Conservation (phyloP, 495 filamentous ascomycete species). For the Xylaria curta region DNA sequence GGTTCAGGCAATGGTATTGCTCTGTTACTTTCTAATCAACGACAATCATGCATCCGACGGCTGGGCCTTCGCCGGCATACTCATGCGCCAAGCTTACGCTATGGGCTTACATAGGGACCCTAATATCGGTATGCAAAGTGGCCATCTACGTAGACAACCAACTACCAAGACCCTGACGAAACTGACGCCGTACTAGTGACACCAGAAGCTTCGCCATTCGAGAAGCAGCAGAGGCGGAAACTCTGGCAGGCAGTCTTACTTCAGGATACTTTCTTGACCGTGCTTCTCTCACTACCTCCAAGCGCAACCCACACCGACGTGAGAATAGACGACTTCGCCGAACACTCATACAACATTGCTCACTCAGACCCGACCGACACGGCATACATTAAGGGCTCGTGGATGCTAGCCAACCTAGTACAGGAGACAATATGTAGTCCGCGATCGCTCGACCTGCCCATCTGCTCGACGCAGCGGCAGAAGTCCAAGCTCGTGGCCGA, state of each 20-base stretch:
- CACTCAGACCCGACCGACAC: slow-evolving; percentile 63
- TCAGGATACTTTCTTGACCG: slow-evolving; percentile 80
- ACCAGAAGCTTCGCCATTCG: slow-evolving; percentile 62
- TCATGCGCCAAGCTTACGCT: slow-evolving; percentile 74
- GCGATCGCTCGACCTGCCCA: slow-evolving; percentile 68
- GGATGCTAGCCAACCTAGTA: slow-evolving; percentile 74
- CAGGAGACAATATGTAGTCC: slow-evolving; percentile 72
- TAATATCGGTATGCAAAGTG: slow-evolving; percentile 57
- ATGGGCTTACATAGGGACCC: slow-evolving; percentile 79
- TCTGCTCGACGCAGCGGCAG: slow-evolving; percentile 63
- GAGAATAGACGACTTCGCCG: slow-evolving; percentile 66
- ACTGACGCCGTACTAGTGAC: slow-evolving; percentile 46
- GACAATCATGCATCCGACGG: slow-evolving; percentile 78
- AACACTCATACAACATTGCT: slow-evolving; percentile 54
- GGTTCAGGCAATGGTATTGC: slow-evolving; percentile 75
- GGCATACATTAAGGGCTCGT: slow-evolving; percentile 71
- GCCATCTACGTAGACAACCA: not conserved
- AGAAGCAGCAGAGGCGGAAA: slow-evolving; percentile 73
- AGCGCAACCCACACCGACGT: slow-evolving; percentile 76
- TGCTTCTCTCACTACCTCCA: slow-evolving; percentile 73
- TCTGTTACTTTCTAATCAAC: slow-evolving; percentile 79
- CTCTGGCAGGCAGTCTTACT: slow-evolving; percentile 77
- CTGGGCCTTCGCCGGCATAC: slow-evolving; percentile 74
- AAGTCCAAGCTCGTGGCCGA: slow-evolving; percentile 66
- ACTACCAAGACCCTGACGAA: not conserved